phyloP scores from a whole-genome alignment of 2,329 filamentous ascomycete species.

The Pyrenophora graminea region DNA sequence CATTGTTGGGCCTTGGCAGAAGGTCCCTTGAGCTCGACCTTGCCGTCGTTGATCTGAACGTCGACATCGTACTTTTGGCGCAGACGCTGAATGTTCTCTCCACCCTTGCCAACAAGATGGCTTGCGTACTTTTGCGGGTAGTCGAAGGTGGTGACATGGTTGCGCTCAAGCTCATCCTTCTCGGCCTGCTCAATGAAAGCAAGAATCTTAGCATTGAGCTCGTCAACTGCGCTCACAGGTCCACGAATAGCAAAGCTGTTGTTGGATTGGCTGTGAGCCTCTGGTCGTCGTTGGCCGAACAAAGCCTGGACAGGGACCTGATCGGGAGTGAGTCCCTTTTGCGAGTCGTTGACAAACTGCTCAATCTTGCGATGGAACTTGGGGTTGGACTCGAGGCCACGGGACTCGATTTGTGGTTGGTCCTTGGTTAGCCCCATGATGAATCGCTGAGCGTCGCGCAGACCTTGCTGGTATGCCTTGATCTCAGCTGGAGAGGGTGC shows the following conservation, averaged over 20 bases:
- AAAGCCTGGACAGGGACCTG: constrained; percentile 62
- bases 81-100: constrained; percentile 70
- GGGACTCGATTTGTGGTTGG: constrained; percentile 60
- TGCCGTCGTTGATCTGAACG: constrained; percentile 90
- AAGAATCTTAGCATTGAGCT: constrained; percentile 71
- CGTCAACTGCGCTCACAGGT: constrained; percentile 71
- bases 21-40: constrained; percentile 93
- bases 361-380: constrained; percentile 69
- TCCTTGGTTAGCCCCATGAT: constrained; percentile 59
- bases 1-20: constrained; percentile 91
- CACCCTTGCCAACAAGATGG: constrained; percentile 71
- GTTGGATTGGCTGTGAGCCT: constrained; percentile 59
- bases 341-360: constrained; percentile 62
- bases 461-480: constrained; percentile 59
- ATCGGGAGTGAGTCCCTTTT: constrained; percentile 53
- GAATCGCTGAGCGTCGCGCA: constrained; percentile 63
- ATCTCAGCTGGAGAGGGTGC: constrained; percentile 60
- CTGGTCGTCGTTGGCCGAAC: constrained; percentile 51
- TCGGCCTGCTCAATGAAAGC: constrained; percentile 86
- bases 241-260: constrained; percentile 73
- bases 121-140: constrained; percentile 96
- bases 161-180: constrained; percentile 90
- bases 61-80: constrained; percentile 73
- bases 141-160: constrained; percentile 82
- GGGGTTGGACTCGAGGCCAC: constrained; percentile 58